phyloP scores from a whole-genome alignment of 176 grass and related monocot genomes.

The Oryza australiensis region DNA sequence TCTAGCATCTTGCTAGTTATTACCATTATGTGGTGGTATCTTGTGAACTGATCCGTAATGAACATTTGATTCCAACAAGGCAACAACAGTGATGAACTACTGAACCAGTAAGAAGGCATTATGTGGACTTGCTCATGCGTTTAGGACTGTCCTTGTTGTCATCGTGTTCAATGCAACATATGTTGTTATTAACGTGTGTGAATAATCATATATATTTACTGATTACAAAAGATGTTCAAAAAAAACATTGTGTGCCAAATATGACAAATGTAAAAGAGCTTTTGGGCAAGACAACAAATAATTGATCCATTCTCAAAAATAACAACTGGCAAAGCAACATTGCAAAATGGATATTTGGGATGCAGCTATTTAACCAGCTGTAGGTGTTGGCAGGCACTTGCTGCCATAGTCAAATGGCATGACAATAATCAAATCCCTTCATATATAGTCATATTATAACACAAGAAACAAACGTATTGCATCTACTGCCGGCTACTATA shows the following conservation, averaged over 20 bases:
- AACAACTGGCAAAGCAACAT: not conserved
- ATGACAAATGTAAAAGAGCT: not conserved
- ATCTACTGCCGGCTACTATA: not conserved
- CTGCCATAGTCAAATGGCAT: not conserved
- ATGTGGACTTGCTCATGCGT: not conserved
- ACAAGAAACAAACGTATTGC: not conserved
- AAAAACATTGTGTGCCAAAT: not conserved
- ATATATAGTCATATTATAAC: not conserved
- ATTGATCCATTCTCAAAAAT: not conserved
- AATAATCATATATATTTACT: not conserved
- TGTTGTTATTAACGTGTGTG: not conserved
- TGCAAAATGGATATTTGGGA: not conserved
- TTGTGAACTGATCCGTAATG: not conserved
- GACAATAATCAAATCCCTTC: not conserved
- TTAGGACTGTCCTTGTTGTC: not conserved
- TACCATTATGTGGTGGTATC: not conserved
- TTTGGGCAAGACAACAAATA: constrained; percentile 28
- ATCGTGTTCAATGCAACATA: not conserved
- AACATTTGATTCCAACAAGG: not conserved
- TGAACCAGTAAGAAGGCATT: not conserved
- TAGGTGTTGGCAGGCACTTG: not conserved
- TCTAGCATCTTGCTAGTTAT: not conserved
- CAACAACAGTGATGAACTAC: not conserved
- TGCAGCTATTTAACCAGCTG: not conserved
- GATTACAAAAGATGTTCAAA: not conserved